phyloP scores from a whole-genome alignment of 108 stramenopile species.

The Fragilaria crotonensis region DNA sequence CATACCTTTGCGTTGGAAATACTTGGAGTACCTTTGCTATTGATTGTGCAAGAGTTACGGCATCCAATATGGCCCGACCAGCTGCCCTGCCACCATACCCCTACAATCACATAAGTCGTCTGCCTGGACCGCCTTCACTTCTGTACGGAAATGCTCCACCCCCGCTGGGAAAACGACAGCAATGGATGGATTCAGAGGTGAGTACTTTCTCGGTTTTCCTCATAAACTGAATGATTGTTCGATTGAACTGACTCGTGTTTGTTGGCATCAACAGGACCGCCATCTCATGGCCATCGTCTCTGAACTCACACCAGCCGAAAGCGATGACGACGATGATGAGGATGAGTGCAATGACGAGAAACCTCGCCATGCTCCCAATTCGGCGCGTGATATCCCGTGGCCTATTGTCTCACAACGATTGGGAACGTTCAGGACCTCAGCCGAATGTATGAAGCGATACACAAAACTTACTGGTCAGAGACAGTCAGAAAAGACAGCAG shows the following conservation, averaged over 20 bases:
- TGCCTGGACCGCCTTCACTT: not conserved
- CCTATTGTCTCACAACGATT: conserved; percentile 1
- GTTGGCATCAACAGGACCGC: not conserved
- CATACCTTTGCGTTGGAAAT: not conserved
- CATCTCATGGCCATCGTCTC: conserved; percentile 4
- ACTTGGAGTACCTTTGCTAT: no score
- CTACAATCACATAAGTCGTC: not conserved
- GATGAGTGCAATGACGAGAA: not conserved
- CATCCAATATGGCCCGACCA: not conserved
- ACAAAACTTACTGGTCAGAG: conserved; percentile 6
- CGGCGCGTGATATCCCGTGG: conserved; percentile 8
- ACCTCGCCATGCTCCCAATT: not conserved
- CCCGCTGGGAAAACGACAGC: not conserved
- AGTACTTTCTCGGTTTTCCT: no score
- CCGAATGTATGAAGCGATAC: conserved; percentile 11
- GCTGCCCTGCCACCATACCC: not conserved
- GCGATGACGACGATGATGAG: not conserved
- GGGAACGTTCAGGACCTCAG: not conserved
- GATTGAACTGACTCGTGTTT: not conserved
- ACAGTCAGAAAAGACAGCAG: conserved; percentile 6
- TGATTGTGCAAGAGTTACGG: no score
- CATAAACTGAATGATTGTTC: no score
- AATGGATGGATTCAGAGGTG: not conserved
- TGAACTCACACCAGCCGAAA: not conserved
- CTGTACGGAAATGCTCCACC: not conserved